Evolutionary conservation across 768 basidiomycete species (phyloP).

Genomic region (Sutorius australiensis): DNA sequence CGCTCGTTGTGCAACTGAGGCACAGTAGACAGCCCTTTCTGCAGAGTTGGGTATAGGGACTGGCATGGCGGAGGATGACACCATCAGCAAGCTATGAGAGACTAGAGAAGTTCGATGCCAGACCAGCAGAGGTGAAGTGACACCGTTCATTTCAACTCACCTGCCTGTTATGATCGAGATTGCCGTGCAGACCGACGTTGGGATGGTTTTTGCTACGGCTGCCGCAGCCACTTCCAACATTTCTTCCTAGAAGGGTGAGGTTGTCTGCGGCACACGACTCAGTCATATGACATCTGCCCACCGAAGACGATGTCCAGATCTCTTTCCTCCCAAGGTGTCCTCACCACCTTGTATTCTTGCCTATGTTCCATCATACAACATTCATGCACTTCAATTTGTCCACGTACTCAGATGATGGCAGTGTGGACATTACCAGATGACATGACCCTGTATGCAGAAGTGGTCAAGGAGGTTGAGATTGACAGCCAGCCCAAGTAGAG

Average conservation of each 20-base stretch:
- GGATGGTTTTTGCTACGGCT: slow-evolving; percentile 16
- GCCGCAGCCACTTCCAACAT: slow-evolving; percentile 31
- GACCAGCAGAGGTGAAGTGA: slow-evolving; percentile 47
- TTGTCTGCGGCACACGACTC: slow-evolving; percentile 35
- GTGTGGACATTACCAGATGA: slow-evolving; percentile 33
- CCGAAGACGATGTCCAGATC: slow-evolving; percentile 37
- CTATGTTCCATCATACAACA: slow-evolving; percentile 38
- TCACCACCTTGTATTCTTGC: slow-evolving; percentile 27
- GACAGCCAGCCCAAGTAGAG: slow-evolving; percentile 30
- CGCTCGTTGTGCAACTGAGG: slow-evolving; percentile 67
- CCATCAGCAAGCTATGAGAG: slow-evolving; percentile 43
- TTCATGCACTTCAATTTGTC: slow-evolving; percentile 46
- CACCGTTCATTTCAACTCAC: slow-evolving; percentile 29
- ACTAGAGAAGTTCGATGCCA: slow-evolving; percentile 64
- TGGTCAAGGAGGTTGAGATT: slow-evolving; percentile 30
- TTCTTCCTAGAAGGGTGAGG: slow-evolving; percentile 49
- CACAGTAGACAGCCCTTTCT: slow-evolving; percentile 67
- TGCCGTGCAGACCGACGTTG: slow-evolving; percentile 40
- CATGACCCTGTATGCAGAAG: slow-evolving; percentile 23
- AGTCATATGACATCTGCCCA: too few species aligned
- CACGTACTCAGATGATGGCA: slow-evolving; percentile 37
- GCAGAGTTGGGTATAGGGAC: slow-evolving; percentile 56
- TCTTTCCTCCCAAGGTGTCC: too few species aligned
- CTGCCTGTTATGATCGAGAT: slow-evolving; percentile 34
- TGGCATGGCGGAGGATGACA: slow-evolving; percentile 37